A percentile compares a stretch with the other conserved stretches of the same genome.
Conservation (phyloP, 2,329 filamentous ascomycete genomes). For the Fusarium sp. region DNA sequence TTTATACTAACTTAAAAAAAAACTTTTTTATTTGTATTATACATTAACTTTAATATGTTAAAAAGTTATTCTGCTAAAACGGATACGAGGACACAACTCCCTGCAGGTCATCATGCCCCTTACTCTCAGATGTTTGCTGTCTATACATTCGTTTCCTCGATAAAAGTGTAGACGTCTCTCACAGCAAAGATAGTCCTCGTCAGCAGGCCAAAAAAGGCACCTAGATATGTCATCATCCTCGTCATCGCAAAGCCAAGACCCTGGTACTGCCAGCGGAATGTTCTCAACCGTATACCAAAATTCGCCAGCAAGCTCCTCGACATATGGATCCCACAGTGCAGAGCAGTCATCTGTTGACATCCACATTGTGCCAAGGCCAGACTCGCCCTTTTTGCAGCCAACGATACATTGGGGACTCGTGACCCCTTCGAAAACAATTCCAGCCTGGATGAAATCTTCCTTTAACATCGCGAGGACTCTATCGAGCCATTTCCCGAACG, state of each 20-base stretch:
- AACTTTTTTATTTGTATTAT: no score
- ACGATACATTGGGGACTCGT: background rate
- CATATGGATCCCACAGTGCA: background rate
- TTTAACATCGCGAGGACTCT: background rate
- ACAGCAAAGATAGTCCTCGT: fast-evolving
- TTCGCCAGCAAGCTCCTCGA: background rate
- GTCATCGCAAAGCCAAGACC: background rate
- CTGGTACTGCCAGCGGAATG: fast-evolving
- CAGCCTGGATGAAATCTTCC: background rate
- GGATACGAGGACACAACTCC: background rate
- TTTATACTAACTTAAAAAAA: no score
- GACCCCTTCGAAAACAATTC: background rate
- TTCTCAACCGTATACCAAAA: fast-evolving
- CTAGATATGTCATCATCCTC: fast-evolving
- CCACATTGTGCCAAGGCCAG: background rate
- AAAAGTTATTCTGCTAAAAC: no score
- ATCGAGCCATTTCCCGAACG: background rate
- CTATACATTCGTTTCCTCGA: background rate
- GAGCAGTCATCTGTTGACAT: fast-evolving
- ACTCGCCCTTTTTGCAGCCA: background rate
- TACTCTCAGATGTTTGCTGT: background rate
- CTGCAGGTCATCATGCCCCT: background rate
- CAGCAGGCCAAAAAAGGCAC: fast-evolving
- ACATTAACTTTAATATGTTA: no score
- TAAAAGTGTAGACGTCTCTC: fast-evolving